phyloP scores from a whole-genome alignment of 768 basidiomycete genomes.

The Tricholoma matsutake region DNA sequence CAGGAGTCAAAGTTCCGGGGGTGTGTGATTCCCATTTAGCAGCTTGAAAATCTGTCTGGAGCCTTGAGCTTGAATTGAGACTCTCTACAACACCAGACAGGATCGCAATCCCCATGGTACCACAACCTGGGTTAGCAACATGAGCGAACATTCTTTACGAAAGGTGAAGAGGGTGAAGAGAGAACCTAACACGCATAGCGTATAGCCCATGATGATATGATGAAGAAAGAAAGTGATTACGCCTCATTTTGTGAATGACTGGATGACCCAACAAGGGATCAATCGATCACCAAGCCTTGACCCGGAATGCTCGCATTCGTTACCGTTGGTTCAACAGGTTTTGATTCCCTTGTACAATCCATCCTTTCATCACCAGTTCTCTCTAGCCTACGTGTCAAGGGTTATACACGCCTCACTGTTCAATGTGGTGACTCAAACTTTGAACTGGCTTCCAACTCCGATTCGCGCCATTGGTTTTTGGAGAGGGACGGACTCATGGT shows the following conservation, averaged over 20 bases:
- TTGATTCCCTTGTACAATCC: constrained; percentile 68
- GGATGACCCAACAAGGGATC: not conserved
- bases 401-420: constrained; percentile 60
- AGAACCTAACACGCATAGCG: constrained; percentile 81
- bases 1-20: constrained; percentile 73
- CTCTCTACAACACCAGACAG: constrained; percentile 89
- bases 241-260: not conserved
- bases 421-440: constrained; percentile 77
- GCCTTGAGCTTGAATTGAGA: constrained; percentile 48
- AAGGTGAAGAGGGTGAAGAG: constrained; percentile 9
- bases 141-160: constrained; percentile 10
- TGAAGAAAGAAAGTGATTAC: not conserved
- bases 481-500: constrained; percentile 47
- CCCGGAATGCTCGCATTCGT: constrained; percentile 55
- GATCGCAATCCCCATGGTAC: constrained; percentile 97
- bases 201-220: constrained; percentile 75
- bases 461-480: constrained; percentile 24
- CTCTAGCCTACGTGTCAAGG: constrained; percentile 44
- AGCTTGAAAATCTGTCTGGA: constrained; percentile 14
- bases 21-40: constrained; percentile 46
- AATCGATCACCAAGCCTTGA: constrained; percentile 6
- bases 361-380: constrained; percentile 60
- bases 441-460: constrained; percentile 29
- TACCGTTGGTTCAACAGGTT: constrained; percentile 89
- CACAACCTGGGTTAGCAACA: constrained; percentile 66